Base-by-base conservation (phyloP, 2,329 filamentous ascomycete species). In the Tolypocladium paradoxum region DNA sequence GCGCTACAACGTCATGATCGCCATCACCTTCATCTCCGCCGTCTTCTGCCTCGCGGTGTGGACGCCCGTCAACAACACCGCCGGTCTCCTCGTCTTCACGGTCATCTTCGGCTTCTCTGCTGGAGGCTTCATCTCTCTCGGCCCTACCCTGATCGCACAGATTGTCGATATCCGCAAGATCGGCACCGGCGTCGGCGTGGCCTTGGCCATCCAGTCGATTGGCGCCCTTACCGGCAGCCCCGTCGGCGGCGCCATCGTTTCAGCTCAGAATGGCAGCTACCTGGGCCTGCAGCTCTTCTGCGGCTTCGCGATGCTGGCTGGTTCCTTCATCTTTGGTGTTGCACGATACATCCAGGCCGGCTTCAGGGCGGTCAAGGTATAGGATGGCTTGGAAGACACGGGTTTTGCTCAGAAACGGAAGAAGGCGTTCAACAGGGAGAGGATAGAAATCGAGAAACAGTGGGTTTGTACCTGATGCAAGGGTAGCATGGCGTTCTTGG, bases 101-200 rank as follows among this genome's bases (percentile, higher is more conserved):
- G 73, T 77, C n/a, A 67, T 88, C 7, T 90, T 86, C 58, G 87
- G 85, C 20, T 87, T 89, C 64, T 76, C 76, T 16, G 84, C 81
- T 0, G 87, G 86, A 14, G 79, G 80, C 2, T 86, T 83, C 60
- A 78, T 87, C 36, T 79, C 79, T 0, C 70, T 89, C 20, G 73
- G 74, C 0, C 83, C 86, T 0, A 77, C 84, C 0, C 70, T 87
- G 16, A 72, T 90, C 24, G 84, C 84, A 1, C 84, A 90, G 61
- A 85, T 90, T 56, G 83, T 80, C 1, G 83, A 87, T 47, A 77
- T 88, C 37, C 73, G 79, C 22, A 76, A 88, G 64, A 83, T 90
- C 35, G 88, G 87, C 16, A 77, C 84, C 2, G 75, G 87, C 6
- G 82, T 77, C 2, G 88, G 88, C 0, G 76, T 78, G 0, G 74